Conservation (phyloP, 192 early-diverging fungal species). For the Globomyces pollinis-pini region DNA sequence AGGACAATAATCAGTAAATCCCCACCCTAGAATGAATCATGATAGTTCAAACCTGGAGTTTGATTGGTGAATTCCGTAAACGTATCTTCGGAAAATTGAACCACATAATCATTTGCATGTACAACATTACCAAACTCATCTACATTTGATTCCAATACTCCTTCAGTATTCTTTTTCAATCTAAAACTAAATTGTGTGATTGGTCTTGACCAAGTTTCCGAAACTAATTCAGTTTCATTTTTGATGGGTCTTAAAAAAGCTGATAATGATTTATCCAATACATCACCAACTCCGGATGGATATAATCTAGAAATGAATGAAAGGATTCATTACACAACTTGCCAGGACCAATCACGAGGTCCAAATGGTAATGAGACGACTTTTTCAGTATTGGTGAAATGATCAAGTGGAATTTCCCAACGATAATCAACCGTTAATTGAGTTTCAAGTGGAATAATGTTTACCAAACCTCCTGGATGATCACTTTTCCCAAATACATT, state of each 20-base stretch:
- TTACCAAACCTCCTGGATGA: neutral
- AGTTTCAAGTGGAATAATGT: constrained; percentile 5
- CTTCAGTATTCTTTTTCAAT: constrained; percentile 10
- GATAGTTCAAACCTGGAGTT: no score
- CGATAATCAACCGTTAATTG: neutral
- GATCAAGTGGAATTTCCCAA: neutral
- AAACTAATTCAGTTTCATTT: constrained; percentile 22
- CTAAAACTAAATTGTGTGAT: constrained; percentile 27
- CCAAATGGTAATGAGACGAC: constrained; percentile 47
- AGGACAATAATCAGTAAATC: constrained; percentile 28
- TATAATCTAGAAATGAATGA: constrained; percentile 19
- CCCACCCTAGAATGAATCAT: constrained; percentile 30
- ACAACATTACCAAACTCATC: neutral
- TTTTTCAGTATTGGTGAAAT: constrained; percentile 26
- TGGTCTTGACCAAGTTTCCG: constrained; percentile 32
- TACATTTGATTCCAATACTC: neutral
- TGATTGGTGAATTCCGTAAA: constrained; percentile 7
- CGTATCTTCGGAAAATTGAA: constrained; percentile 16
- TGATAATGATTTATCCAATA: constrained; percentile 14
- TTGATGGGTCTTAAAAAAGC: constrained; percentile 33
- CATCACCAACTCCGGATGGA: constrained; percentile 27
- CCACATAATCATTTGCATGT: neutral
- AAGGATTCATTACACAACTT: constrained; percentile 21
- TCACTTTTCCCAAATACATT: constrained; percentile 10
- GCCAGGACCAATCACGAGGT: constrained; percentile 33